Evolutionary conservation across 1,284 basidiomycete species (phyloP).

Genomic region (Malassezia pachydermatis): DNA sequence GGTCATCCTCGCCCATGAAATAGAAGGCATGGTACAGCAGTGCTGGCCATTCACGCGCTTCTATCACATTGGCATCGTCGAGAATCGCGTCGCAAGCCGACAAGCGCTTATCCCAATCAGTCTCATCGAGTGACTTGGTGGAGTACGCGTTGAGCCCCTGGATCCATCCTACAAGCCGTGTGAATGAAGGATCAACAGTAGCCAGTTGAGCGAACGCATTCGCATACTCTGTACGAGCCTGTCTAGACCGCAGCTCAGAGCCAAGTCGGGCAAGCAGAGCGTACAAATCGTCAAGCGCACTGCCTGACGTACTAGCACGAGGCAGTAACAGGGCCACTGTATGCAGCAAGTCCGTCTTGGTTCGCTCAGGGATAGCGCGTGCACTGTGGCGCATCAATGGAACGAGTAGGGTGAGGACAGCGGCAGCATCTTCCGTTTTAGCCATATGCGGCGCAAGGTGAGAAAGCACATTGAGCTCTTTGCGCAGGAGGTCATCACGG

Average conservation of each 20-base stretch:
- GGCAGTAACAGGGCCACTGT: conserved; percentile 66
- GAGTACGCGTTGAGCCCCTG: conserved; percentile 71
- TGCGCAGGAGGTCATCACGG: conserved; percentile 64
- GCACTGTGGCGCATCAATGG: conserved; percentile 71
- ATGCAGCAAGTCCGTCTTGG: conserved; percentile 72
- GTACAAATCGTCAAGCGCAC: conserved; percentile 26
- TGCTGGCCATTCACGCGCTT: conserved; percentile 62
- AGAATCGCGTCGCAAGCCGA: conserved; percentile 68
- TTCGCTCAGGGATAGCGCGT: conserved; percentile 70
- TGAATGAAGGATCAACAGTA: conserved; percentile 24
- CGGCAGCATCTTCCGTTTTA: conserved; percentile 63
- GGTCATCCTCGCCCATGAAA: conserved; percentile 78
- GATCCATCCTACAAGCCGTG: conserved; percentile 27
- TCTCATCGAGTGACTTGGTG: conserved; percentile 69
- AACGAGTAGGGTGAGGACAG: conserved; percentile 64
- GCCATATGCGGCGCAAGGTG: conserved; percentile 66
- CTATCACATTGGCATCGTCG: conserved; percentile 54
- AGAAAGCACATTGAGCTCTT: conserved; percentile 72
- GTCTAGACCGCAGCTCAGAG: conserved; percentile 26
- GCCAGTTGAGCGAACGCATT: conserved; percentile 34
- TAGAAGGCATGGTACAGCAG: conserved; percentile 73
- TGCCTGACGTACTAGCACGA: conserved; percentile 59
- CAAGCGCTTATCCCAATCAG: conserved; percentile 81
- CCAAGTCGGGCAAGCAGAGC: conserved; percentile 36
- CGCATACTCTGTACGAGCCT: conserved; percentile 28